A percentile compares a stretch with the other conserved stretches of the same genome.
Conservation (phyloP, 2,329 filamentous ascomycete genomes). For the Diaporthe aspalathi region DNA sequence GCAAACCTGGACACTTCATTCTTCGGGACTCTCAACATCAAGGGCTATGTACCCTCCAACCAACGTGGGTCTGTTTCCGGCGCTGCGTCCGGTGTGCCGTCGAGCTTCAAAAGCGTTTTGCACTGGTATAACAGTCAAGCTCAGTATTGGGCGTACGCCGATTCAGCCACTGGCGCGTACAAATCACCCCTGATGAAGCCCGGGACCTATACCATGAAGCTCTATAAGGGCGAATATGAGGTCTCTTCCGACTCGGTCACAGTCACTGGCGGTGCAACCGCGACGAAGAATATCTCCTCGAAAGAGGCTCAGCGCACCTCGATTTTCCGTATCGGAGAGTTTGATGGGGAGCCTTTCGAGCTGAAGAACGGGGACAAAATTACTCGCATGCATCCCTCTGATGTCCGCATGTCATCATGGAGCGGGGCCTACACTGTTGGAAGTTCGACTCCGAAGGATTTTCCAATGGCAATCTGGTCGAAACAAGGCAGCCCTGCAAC, state of each 20-base stretch:
- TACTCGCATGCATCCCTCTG: conserved; percentile 68
- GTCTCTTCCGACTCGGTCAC: conserved; percentile 62
- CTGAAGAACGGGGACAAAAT: conserved; percentile 70
- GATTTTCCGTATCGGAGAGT: conserved; percentile 67
- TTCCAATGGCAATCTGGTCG: conserved; percentile 70
- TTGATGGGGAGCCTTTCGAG: conserved; percentile 66
- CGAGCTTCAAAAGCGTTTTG: conserved; percentile 66
- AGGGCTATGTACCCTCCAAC: conserved; percentile 66
- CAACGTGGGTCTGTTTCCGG: conserved; percentile 70
- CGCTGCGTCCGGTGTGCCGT: conserved; percentile 67
- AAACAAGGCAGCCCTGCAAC: conserved; percentile 58
- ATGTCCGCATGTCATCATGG: conserved; percentile 65
- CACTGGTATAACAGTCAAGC: conserved; percentile 73
- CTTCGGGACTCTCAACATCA: conserved; percentile 57
- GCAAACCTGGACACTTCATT: conserved; percentile 16
- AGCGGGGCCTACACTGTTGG: conserved; percentile 64
- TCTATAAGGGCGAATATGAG: conserved; percentile 70
- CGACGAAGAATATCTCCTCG: conserved; percentile 63
- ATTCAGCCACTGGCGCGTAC: conserved; percentile 65
- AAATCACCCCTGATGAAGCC: conserved; percentile 75
- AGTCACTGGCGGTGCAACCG: conserved; percentile 61
- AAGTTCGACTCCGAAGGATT: conserved; percentile 56
- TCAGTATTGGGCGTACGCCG: conserved; percentile 72
- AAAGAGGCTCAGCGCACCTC: conserved; percentile 50
- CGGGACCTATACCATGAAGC: conserved; percentile 75